These are phyloP conservation scores for Suillus discolor DNA, from an alignment of 768 basidiomycete genomes.

Conservation along the genomic window DNA sequence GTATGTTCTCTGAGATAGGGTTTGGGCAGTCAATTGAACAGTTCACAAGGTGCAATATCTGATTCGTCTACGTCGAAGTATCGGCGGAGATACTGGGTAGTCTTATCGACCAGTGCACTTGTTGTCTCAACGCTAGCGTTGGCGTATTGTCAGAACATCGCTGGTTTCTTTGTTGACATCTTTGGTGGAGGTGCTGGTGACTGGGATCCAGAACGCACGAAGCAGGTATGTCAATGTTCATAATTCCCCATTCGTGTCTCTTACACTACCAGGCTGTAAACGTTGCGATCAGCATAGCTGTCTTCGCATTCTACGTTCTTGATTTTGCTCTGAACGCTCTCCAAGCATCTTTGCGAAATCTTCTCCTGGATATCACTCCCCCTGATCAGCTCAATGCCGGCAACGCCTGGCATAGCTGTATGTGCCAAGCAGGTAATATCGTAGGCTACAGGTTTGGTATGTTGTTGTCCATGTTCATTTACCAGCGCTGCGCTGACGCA, in stretches of 20 bases:
- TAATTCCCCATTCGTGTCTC: background rate
- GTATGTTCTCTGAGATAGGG: conserved; percentile 42
- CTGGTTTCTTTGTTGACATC: conserved; percentile 74
- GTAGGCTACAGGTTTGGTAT: conserved; percentile 90
- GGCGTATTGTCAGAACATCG: conserved; percentile 80
- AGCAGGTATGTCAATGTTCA: conserved; percentile 46
- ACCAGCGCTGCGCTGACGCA: conserved; percentile 12
- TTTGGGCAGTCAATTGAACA: conserved; percentile 11
- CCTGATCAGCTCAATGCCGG: conserved; percentile 88
- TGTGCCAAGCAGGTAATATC: conserved; percentile 97
- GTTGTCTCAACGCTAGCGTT: conserved; percentile 76
- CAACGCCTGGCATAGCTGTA: conserved; percentile 97
- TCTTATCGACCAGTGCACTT: conserved; percentile 83
- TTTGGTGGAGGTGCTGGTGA: conserved; percentile 77
- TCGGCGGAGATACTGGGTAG: conserved; percentile 90
- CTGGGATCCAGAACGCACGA: conserved; percentile 79
- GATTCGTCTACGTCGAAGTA: conserved; percentile 92
- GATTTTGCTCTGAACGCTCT: conserved; percentile 98
- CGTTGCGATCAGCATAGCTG: conserved; percentile 82
- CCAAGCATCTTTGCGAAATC: conserved; percentile 89
- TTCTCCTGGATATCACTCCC: conserved; percentile 91
- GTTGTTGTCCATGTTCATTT: conserved; percentile 19
- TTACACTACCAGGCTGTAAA: conserved; percentile 51
- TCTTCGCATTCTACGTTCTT: conserved; percentile 88
- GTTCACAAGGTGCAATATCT: conserved; percentile 79